phyloP scores from a whole-genome alignment of 345 rosid genomes.

The Acer negundo region DNA sequence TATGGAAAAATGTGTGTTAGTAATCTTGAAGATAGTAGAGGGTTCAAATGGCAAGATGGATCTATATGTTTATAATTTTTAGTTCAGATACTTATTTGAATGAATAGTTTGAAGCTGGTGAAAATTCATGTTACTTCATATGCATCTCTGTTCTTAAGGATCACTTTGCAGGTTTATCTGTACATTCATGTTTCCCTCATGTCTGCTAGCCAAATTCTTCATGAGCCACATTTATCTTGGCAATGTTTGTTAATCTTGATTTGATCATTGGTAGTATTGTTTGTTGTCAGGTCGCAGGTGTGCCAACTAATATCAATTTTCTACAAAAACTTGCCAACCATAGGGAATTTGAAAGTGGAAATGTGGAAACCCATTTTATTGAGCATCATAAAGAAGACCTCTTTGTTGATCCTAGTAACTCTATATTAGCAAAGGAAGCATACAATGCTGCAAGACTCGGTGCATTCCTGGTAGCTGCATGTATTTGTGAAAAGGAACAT shows the following conservation, averaged over 20 bases:
- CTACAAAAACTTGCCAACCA: conserved; percentile 78
- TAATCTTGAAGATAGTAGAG: conserved; percentile 7
- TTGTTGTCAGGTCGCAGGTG: conserved; percentile 82
- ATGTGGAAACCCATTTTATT: conserved; percentile 94
- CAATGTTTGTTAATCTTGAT: not conserved
- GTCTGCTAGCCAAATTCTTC: not conserved
- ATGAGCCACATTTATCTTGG: conserved; percentile 10
- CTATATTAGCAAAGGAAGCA: conserved; percentile 47
- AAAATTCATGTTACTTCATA: not conserved
- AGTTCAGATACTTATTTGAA: not conserved
- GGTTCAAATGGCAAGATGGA: conserved; percentile 3
- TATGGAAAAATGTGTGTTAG: not conserved
- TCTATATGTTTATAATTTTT: not conserved
- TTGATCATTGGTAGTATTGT: conserved; percentile 19
- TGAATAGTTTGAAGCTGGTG: not conserved
- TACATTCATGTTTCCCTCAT: not conserved
- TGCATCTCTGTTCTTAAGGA: not conserved
- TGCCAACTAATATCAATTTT: conserved; percentile 88
- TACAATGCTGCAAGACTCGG: conserved; percentile 47
- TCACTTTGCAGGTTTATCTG: not conserved
- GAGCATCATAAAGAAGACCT: conserved; percentile 76
- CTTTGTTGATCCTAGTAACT: conserved; percentile 60
- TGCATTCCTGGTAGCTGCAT: conserved; percentile 73
- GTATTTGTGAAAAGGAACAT: conserved; percentile 61
- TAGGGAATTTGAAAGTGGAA: conserved; percentile 68